Conservation (phyloP, 495 filamentous ascomycete genomes). For the Rusavskia elegans region DNA sequence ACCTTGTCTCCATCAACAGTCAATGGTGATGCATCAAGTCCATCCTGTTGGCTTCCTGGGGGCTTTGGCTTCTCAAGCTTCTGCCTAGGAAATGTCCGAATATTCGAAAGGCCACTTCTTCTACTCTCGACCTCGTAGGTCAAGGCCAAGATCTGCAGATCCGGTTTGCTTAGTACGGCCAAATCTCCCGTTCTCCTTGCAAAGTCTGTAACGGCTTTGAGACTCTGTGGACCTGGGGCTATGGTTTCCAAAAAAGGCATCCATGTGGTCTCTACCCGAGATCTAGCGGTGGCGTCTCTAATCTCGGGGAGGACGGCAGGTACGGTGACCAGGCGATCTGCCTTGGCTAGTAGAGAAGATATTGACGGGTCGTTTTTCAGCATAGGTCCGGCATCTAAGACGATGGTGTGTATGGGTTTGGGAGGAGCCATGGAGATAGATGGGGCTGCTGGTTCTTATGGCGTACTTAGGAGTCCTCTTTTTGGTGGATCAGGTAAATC, state of each 20-base stretch:
- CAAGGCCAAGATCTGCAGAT: slow-evolving; percentile 77
- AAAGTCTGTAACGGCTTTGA: slow-evolving; percentile 70
- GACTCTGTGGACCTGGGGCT: slow-evolving; percentile 53
- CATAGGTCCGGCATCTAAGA: slow-evolving; percentile 83
- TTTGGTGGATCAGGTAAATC: too few relatives aligned
- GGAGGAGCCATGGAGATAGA: slow-evolving; percentile 11
- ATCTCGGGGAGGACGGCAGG: slow-evolving; percentile 82
- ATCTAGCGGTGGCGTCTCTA: slow-evolving; percentile 63
- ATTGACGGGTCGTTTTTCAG: slow-evolving; percentile 75
- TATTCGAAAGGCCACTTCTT: slow-evolving; percentile 68
- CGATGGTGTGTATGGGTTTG: slow-evolving; percentile 69
- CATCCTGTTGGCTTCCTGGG: background rate
- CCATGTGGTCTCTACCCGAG: slow-evolving; percentile 65
- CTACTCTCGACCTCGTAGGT: slow-evolving; percentile 83
- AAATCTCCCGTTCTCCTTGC: slow-evolving; percentile 81
- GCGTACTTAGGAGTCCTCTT: too few relatives aligned
- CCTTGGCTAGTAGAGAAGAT: slow-evolving; percentile 57
- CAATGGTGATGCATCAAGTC: background rate
- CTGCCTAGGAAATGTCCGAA: slow-evolving; percentile 63
- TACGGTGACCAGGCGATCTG: slow-evolving; percentile 67
- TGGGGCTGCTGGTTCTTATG: background rate
- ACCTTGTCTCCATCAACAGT: background rate
- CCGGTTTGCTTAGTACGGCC: slow-evolving; percentile 67
- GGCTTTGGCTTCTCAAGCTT: slow-evolving; percentile 24
- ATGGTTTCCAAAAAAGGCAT: slow-evolving; percentile 70